phyloP scores from a whole-genome alignment of 2,329 filamentous ascomycete species.

The Apiospora malaysiana region DNA sequence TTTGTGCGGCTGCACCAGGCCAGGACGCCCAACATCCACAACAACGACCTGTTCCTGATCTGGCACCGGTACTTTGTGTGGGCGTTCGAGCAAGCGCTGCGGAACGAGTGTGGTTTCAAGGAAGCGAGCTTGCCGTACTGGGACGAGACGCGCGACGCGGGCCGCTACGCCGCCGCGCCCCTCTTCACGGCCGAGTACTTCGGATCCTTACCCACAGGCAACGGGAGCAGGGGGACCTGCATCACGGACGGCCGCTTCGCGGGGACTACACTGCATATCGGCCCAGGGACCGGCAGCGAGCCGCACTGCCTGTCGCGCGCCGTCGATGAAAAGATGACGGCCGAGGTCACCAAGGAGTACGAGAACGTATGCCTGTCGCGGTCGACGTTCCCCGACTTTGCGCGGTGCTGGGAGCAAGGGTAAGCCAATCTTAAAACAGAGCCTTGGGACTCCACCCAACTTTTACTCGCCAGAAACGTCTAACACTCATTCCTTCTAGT shows the following conservation, averaged over 20 bases:
- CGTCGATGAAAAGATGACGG: slow-evolving; percentile 34
- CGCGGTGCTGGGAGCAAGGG: slow-evolving; percentile 29
- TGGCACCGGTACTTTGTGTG: slow-evolving; percentile 43
- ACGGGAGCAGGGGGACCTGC: slow-evolving; percentile 26
- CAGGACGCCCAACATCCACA: slow-evolving; percentile 40
- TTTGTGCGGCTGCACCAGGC: slow-evolving; percentile 41
- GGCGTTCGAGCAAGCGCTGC: slow-evolving; percentile 38
- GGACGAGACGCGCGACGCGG: slow-evolving; percentile 43
- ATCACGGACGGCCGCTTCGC: slow-evolving; percentile 36
- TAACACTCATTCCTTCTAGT: not conserved
- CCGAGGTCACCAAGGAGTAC: slow-evolving; percentile 26
- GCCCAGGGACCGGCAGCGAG: slow-evolving; percentile 26
- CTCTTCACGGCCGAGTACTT: slow-evolving; percentile 40
- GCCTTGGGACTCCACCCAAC: too few relatives aligned
- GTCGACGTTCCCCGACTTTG: slow-evolving; percentile 25
- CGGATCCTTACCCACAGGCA: slow-evolving; percentile 30
- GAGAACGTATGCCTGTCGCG: slow-evolving; percentile 26
- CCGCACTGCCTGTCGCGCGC: slow-evolving; percentile 40
- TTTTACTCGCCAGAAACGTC: too few relatives aligned
- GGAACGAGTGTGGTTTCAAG: slow-evolving; percentile 41
- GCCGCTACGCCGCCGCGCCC: slow-evolving; percentile 36
- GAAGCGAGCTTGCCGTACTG: slow-evolving; percentile 38
- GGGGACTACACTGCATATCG: slow-evolving; percentile 29
- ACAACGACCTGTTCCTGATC: slow-evolving; percentile 38
- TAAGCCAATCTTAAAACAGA: too few relatives aligned